These are phyloP conservation scores for Trifolium pratense DNA, from an alignment of 306 rosid species.

Conservation along the genomic window DNA sequence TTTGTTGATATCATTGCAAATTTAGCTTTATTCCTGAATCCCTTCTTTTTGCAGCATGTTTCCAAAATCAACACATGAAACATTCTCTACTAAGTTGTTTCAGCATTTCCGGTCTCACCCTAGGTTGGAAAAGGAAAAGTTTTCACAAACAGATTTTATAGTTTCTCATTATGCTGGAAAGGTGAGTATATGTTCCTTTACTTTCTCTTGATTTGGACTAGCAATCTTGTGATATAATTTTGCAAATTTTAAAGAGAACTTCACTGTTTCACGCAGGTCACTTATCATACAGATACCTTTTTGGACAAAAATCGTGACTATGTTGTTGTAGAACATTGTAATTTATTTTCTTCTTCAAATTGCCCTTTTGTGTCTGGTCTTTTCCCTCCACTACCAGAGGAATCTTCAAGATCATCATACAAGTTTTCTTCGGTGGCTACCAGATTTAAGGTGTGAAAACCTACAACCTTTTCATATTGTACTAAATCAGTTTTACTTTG, in stretches of 20 bases:
- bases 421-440: slow-evolving; percentile 94
- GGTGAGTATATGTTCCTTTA: slow-evolving; percentile 52
- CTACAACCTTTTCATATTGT: slow-evolving; percentile 3
- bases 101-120: slow-evolving; percentile 75
- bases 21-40: slow-evolving; percentile 55
- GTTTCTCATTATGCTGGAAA: slow-evolving; percentile 98
- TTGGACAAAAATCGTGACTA: slow-evolving; percentile 97
- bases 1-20: slow-evolving; percentile 40
- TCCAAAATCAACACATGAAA: slow-evolving; percentile 90
- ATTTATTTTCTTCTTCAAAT: slow-evolving; percentile 80
- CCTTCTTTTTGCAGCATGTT: slow-evolving; percentile 80
- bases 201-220: slow-evolving; percentile 32
- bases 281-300: slow-evolving; percentile 88
- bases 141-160: slow-evolving; percentile 91
- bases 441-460: slow-evolving; percentile 83
- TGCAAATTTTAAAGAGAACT: slow-evolving; percentile 25
- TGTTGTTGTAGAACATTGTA: slow-evolving; percentile 93
- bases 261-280: slow-evolving; percentile 63
- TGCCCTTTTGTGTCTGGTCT: slow-evolving; percentile 80
- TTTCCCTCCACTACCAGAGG: slow-evolving; percentile 70
- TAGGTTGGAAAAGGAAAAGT: slow-evolving; percentile 83
- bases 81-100: slow-evolving; percentile 93
- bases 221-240: slow-evolving; percentile 14
- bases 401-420: slow-evolving; percentile 91
- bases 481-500: slow-evolving; percentile 31